phyloP scores from a whole-genome alignment of 1,139 yeast genomes.

The Blastobotrys malaysiensis region DNA sequence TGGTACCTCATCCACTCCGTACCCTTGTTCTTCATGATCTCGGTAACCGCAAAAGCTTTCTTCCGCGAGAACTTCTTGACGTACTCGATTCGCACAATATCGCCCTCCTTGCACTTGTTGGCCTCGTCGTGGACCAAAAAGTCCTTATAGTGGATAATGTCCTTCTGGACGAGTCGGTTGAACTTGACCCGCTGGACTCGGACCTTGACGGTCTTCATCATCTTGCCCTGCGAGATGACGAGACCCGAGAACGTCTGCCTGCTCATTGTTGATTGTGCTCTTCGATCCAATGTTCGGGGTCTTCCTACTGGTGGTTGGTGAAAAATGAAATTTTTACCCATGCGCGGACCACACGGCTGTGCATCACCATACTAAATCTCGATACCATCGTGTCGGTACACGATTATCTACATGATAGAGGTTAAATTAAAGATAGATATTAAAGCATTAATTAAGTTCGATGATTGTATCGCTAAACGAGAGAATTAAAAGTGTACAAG shows the following conservation, averaged over 20 bases:
- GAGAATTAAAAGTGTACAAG: not conserved
- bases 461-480: too few relatives aligned
- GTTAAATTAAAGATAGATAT: too few relatives aligned
- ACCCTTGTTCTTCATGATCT: constrained; percentile 83
- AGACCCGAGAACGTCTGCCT: constrained; percentile 88
- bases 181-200: constrained; percentile 52
- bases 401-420: too few relatives aligned
- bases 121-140: constrained; percentile 93
- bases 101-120: constrained; percentile 89
- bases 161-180: constrained; percentile 35
- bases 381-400: too few relatives aligned
- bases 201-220: constrained; percentile 93
- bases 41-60: constrained; percentile 91
- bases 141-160: constrained; percentile 72
- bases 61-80: constrained; percentile 80
- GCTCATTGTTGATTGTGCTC: constrained; percentile 49
- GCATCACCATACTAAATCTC: not conserved
- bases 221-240: constrained; percentile 92
- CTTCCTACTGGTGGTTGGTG: not conserved
- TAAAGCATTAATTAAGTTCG: too few relatives aligned
- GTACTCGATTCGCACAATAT: constrained; percentile 86
- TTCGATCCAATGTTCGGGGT: not conserved
- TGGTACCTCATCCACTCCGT: constrained; percentile 83
- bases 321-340: not conserved
- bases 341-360: not conserved